A percentile compares a stretch with the other conserved stretches of the same genome.
Evolutionary conservation across 1,284 basidiomycete genomes (phyloP).

Genomic region (Phaffia rhodozyma): DNA sequence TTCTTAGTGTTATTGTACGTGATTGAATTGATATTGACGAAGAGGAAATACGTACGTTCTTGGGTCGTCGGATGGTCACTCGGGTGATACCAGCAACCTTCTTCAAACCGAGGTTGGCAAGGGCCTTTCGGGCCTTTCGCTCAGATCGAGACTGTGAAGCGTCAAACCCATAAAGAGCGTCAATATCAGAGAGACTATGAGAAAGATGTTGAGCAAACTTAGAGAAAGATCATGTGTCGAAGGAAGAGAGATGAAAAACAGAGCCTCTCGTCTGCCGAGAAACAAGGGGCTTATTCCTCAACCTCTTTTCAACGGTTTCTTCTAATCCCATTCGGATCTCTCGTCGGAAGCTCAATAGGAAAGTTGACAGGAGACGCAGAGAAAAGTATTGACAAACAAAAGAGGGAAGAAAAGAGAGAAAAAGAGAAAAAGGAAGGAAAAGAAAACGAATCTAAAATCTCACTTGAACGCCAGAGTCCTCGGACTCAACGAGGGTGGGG

Average conservation of each 20-base stretch:
- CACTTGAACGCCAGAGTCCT: constrained; percentile 10
- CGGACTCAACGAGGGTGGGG: constrained; percentile 2
- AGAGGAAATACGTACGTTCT: constrained; percentile 54
- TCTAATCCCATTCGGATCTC: neutral
- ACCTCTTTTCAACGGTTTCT: neutral
- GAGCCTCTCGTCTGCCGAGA: neutral
- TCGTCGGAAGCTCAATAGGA: neutral
- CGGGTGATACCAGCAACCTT: constrained; percentile 84
- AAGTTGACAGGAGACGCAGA: neutral
- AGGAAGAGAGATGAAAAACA: neutral
- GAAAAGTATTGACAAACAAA: neutral
- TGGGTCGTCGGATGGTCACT: constrained; percentile 85
- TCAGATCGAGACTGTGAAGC: constrained; percentile 60
- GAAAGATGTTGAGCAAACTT: neutral
- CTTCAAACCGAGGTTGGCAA: constrained; percentile 78
- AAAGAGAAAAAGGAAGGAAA: neutral
- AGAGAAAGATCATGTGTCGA: neutral
- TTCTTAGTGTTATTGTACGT: neutral
- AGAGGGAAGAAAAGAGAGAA: neutral
- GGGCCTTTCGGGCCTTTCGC: constrained; percentile 80
- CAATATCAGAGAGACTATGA: neutral
- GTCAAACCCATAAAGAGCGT: neutral
- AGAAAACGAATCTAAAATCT: neutral
- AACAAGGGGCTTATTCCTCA: neutral
- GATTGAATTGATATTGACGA: neutral